Evolutionary conservation across 1,139 yeast genomes (phyloP), one percentile per base, ranked within the genome.

Genomic region (Pichia sp.): DNA sequence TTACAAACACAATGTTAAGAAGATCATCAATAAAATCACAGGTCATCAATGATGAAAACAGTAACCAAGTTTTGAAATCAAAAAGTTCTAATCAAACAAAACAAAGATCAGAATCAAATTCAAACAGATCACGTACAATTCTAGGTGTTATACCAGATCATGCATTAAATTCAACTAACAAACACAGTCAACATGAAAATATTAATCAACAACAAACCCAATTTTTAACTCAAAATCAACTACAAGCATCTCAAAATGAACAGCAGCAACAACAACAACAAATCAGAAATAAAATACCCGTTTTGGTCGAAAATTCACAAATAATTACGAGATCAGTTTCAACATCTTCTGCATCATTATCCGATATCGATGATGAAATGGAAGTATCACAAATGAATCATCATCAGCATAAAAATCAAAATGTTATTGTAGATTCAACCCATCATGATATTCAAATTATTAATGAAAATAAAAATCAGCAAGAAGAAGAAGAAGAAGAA

Each of bases 81-180:
- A 45, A 44, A 37, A 44, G 40, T n/a, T 27, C 40, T 16, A 30
- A 27, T 27, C 23, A 41, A 20, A 35, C 41, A 26, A 25, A 25
- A 28, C 30, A 31, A 2, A 27, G 26, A 31, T 23, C 45, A 16
- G 28, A 24, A 27, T 6, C 41, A 12, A 33, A 9, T n/a, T 6
- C 20, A 6, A 22, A 9, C 11, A 43, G 50, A 32, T 38, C 50
- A 23, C 55, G 63, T 47, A 55, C 51, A 36, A 58, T 52, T 4
- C 48, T 60, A 22, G 61, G 63, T 9, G 55, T 57, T n/a, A 51
- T 60, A n/a, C 55, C 61, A 2, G 57, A 56, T 32, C 49, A 55
- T 34, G 47, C 54, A 10, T 42, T 58, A 35, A 58, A 59, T 43
- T 46, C 55, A 27, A 29, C 16, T 7, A 49, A 44, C 25, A 39